Evolutionary conservation across 768 basidiomycete genomes (phyloP), one percentile per base, ranked within the genome.

Genomic region (Pleurotus salmoneostramineus): DNA sequence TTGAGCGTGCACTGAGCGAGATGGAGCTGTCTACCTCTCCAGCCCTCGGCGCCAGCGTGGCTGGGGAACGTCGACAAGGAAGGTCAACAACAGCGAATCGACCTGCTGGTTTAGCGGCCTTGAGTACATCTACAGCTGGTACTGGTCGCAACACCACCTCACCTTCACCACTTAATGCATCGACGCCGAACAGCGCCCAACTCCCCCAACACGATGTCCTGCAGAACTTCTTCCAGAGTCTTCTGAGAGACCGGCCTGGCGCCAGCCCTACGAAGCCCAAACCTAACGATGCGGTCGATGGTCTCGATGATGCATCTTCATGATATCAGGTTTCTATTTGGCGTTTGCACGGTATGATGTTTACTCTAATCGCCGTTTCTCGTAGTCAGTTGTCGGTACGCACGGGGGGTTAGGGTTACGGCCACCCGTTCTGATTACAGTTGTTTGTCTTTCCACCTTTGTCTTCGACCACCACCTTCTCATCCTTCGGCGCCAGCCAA

Each of bases 211-310:
- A 93, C 65, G 89, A 92, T 68, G 89, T 93, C 14, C 68, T 94
- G 61, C 89, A 93, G 64, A 88, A 88, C 68, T 94, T 94, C 78
- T 94, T 94, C 83, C 83, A 91, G 71, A 89, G 86, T 58, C 69
- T 93, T 66, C 71, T 94, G 61, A 89, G 86, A 69, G 88, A 88
- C 60, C 79, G 87, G 4, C 64, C 69, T 0, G 71, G 69, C 4
- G 66, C 61, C 3, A 61, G 61, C 35, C 58, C 61, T 5, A 66
- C 40, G 58, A 49, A 64, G 49, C 65, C 68, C 56, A 78, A 63
- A 65, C 55, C 72, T 12, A 74, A 74, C 54, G 75, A 72, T 35
- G 64, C 56, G 56, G 69, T 69, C 15, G 67, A 67, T 27, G 72
- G 70, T 12, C 61, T 69, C 50, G 80, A 76, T 58, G 78, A 79